Base-by-base conservation (phyloP, 2,329 filamentous ascomycete genomes). In the Amylocarpus encephaloides region DNA sequence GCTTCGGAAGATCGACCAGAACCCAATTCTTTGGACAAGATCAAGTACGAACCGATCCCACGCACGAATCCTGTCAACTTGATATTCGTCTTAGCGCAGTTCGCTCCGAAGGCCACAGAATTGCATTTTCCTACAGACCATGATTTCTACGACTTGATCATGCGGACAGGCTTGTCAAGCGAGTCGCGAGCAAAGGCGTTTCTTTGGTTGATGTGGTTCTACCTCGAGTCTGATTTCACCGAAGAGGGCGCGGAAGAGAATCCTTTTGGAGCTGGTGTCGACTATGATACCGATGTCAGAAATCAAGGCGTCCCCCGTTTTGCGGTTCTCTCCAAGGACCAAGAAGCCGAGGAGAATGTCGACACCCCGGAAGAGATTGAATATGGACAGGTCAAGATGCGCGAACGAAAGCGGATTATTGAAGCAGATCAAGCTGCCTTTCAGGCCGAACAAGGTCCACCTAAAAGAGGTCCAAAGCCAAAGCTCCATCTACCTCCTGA, bases 181-280 rank as follows among this genome's bases (percentile, higher is more conserved):
- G 72, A 76, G 59, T 95, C 88, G 54, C 81, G 93, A 55, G 91
- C 93, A 1, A 83, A 74, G 40, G 92, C 92, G 0, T 98, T 98
- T 61, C 72, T 98, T 16, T 98, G 93, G 93, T 74, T 98, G 56
- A 94, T 98, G 83, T 98, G 93, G 93, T 96, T 93, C 75, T 97
- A 98, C 65, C 78, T 98, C 15, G 93, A 98, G 67, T 95, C 91
- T 26, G 89, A 96, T 66, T 97, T 96, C 60, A 88, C 88, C 0
- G 82, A 86, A 60, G 88, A 95, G 62, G 89, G 88, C 49, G 92
- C 89, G 40, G 78, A 88, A 43, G 85, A 88, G 60, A 98, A 98
- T 63, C 93, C 93, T 0, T 98, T 96, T 62, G 93, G 93, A 0
- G 66, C 74, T 10, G 83, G 82, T 11, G 79, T 85, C 2, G 82